Evolutionary conservation across 176 grass and related monocot species (phyloP).

Genomic region (Panicum miliaceum): DNA sequence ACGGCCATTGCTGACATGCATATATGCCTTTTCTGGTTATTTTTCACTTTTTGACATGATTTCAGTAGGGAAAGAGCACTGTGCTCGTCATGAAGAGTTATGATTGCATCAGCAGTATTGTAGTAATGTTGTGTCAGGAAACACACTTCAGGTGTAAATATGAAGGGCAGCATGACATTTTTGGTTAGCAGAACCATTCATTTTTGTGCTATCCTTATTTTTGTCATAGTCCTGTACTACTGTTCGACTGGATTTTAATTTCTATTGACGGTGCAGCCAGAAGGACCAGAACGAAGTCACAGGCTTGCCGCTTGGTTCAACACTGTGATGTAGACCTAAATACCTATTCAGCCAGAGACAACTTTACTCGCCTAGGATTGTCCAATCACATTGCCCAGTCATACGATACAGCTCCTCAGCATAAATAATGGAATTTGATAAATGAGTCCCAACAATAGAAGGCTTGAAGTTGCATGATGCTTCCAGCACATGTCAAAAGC

Average conservation of each 20-base stretch:
- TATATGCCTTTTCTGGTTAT: neutral
- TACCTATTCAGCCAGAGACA: neutral
- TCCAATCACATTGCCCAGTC: neutral
- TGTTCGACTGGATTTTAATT: neutral
- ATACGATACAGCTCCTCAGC: neutral
- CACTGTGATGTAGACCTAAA: too few relatives aligned
- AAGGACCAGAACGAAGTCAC: neutral
- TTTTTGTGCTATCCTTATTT: too few relatives aligned
- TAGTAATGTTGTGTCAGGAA: too few relatives aligned
- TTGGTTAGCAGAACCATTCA: neutral
- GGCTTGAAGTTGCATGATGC: neutral
- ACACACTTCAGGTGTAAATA: neutral
- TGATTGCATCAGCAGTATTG: neutral
- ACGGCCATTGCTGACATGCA: neutral
- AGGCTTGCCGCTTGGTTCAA: neutral
- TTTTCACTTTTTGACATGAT: constrained; percentile 19
- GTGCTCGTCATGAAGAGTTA: neutral
- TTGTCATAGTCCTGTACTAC: neutral
- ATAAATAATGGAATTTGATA: neutral
- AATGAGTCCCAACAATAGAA: neutral
- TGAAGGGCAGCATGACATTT: neutral
- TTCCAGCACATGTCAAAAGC: neutral
- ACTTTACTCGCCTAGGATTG: neutral
- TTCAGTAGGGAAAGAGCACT: constrained; percentile 22
- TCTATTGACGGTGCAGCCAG: neutral